Evolutionary conservation across 805 yeast genomes (phyloP), one percentile per base, ranked within the genome.

Genomic region (Wickerhamomyces subpelliculosus): DNA sequence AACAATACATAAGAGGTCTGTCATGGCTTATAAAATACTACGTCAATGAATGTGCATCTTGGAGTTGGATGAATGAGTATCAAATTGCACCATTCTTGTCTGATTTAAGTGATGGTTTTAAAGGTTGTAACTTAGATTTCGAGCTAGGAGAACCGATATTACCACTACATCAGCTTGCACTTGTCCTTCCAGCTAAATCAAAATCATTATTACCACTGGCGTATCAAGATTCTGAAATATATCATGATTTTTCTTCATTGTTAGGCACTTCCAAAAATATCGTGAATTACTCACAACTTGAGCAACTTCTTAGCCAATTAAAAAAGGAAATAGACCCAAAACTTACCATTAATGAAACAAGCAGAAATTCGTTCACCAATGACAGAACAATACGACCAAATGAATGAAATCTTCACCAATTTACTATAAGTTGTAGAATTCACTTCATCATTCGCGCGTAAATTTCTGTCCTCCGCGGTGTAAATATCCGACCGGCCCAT

Each of bases 11-110:
- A n/a, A 90, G 85, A 57, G 97, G 97, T 37, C 67, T 93, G 44
- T 96, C 87, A 62, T 90, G 97, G 97, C 95, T 90, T 4, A 66
- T 86, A 58, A 77, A 73, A 51, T 90, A 90, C 63, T 90, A 90
- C 59, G 83, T 84, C 51, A 70, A 72, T 44, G 96, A 95, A 13
- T 76, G 82, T 47, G 80, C 82, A 16, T 83, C 95, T 3, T 85
- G 96, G 94, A 78, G 80, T 33, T 90, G 96, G 96, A 83, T 69
- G 52, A 93, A 73, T 57, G 72, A 67, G 38, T 81, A 84, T 58
- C 94, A 84, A 52, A 87, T 85, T 58, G 75, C 96, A 10, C 97
- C 98, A 18, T 74, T 90, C 63, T 79, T 88, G 40, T 81, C 95
- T 2, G 97, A 93, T 61, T 68, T 90, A 42, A 55, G 70, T n/a